Evolutionary conservation across 176 grass and related monocot genomes (phyloP), one percentile per base, ranked within the genome.

Genomic region (Cymbopogon citratus): DNA sequence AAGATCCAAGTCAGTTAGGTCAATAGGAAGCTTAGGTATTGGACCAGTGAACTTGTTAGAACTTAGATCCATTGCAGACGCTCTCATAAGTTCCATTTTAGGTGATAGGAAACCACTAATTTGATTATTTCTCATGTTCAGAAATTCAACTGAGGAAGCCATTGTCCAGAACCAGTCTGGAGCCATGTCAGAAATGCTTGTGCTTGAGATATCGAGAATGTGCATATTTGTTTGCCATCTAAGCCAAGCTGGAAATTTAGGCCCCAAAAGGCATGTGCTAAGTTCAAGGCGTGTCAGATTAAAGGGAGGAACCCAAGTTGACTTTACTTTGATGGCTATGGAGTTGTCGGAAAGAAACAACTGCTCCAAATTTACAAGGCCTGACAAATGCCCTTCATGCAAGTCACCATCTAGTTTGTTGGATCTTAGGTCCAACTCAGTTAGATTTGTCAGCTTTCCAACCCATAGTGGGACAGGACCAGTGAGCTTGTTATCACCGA

Each of bases 161-260:
- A 2, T 14, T 40, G 26, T 71, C 89, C 85, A 85, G 15, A 91
- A 87, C 85, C 81, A 91, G n/a, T 76, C 65, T 0, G 81, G 85
- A 0, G 82, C 21, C 1, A 5, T 54, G 2, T 70, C 77, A 3
- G 77, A 43, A 35, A 91, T 87, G 85, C 60, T 38, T 18, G 82
- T 63, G 19, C 88, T 70, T 15, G 81, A 79, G 16, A 91, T 80
- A 63, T 75, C 72, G 11, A 91, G 6, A 16, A 0, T 19, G 1
- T 0, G 0, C 0, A 0, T 7, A 73, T 1, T 12, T 13, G 23
- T 73, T 62, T 77, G 66, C 63, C 26, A 40, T 51, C 13, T 35
- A 4, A 91, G 81, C 85, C 81, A 91, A 3, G 0, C 9, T 19
- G 81, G 89, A 31, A 91, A 87, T 12, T 63, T 29, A 6, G 76